These are phyloP conservation scores for Paradendryphiella salina DNA, from an alignment of 2,329 filamentous ascomycete species.

Conservation along the genomic window DNA sequence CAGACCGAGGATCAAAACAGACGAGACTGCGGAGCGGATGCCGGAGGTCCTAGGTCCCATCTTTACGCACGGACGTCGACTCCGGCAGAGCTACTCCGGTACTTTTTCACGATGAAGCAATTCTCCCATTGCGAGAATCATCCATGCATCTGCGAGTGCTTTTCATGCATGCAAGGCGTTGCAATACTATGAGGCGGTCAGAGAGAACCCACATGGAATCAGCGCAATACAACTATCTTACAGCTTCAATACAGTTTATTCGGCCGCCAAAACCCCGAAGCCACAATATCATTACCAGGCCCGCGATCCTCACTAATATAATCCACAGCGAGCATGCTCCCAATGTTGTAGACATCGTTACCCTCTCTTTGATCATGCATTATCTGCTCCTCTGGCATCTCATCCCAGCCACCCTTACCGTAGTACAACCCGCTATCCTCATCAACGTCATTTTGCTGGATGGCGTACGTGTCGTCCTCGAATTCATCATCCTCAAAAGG, in stretches of 20 bases:
- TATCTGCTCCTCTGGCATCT: background rate
- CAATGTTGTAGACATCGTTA: background rate
- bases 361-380: background rate
- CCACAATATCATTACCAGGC: slow-evolving; percentile 21
- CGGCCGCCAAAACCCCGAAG: slow-evolving; percentile 50
- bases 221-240: background rate
- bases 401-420: slow-evolving; percentile 2
- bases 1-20: slow-evolving; percentile 35
- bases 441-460: slow-evolving; percentile 2
- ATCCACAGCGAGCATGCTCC: background rate
- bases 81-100: background rate
- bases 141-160: background rate
- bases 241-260: slow-evolving; percentile 50
- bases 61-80: slow-evolving; percentile 17
- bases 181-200: background rate
- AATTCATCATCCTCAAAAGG: background rate
- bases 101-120: background rate
- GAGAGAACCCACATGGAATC: background rate
- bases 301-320: slow-evolving; percentile 2
- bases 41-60: background rate
- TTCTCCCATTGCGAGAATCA: background rate
- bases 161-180: background rate
- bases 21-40: slow-evolving; percentile 7
- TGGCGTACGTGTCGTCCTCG: background rate
- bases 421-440: background rate